These are phyloP conservation scores for Astrocystis sublimbata DNA, from an alignment of 495 filamentous ascomycete species.

Conservation along the genomic window DNA sequence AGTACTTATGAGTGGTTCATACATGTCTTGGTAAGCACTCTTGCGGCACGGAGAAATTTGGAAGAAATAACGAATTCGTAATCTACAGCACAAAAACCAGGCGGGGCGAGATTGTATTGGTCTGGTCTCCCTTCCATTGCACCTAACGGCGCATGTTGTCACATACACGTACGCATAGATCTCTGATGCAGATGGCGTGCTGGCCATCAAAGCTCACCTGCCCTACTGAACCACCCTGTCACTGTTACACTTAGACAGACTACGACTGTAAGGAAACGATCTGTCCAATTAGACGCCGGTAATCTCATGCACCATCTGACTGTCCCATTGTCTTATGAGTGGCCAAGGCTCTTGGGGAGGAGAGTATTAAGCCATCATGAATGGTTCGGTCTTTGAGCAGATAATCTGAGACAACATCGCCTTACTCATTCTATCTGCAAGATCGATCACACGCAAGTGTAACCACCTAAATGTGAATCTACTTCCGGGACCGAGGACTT, in stretches of 20 bases:
- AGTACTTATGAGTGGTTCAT: background rate
- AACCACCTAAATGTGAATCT: background rate
- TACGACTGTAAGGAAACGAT: background rate
- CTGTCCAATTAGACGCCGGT: background rate
- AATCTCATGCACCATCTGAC: background rate
- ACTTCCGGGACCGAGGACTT: conserved; percentile 11
- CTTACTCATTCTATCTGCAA: background rate
- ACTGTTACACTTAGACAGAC: background rate
- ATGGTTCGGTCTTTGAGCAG: too few relatives aligned
- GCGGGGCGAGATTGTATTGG: too few relatives aligned
- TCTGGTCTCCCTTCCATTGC: background rate
- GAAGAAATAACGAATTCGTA: too few relatives aligned
- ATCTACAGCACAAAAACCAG: background rate
- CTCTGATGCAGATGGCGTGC: background rate
- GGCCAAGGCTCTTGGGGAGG: background rate
- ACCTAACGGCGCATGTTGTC: background rate
- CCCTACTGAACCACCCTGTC: background rate
- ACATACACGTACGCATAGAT: too few relatives aligned
- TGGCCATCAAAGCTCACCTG: background rate
- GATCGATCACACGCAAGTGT: conserved; percentile 12
- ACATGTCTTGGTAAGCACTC: background rate
- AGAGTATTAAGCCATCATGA: too few relatives aligned
- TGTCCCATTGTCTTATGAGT: conserved; percentile 1
- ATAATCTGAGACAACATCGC: background rate
- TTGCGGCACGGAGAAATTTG: too few relatives aligned